phyloP scores from a whole-genome alignment of 768 basidiomycete genomes.

The Naganishia kalamii region DNA sequence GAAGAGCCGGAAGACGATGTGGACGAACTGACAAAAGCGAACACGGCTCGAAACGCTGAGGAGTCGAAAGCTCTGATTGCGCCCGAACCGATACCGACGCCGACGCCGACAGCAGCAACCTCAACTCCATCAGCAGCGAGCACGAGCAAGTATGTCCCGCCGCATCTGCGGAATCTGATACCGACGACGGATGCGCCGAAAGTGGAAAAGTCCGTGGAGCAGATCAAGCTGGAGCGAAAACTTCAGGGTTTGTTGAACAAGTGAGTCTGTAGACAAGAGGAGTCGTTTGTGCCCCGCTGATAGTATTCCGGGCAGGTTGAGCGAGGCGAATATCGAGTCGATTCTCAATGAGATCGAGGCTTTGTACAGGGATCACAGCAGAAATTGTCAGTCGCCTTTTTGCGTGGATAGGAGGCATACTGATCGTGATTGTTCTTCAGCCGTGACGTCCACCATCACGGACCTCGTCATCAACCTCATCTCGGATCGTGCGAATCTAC shows the following conservation, averaged over 20 bases:
- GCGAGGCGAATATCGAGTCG: slow-evolving; percentile 75
- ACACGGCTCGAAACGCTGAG: slow-evolving; percentile 12
- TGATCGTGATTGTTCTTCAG: slow-evolving; percentile 47
- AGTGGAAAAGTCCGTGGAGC: slow-evolving; percentile 47
- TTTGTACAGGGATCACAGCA: slow-evolving; percentile 65
- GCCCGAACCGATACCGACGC: background rate
- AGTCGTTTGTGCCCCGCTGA: background rate
- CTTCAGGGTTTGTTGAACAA: slow-evolving; percentile 83
- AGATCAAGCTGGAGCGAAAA: slow-evolving; percentile 62
- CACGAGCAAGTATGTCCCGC: slow-evolving; percentile 67
- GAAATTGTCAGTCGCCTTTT: slow-evolving; percentile 58
- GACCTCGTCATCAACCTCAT: slow-evolving; percentile 70
- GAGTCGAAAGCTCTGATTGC: background rate
- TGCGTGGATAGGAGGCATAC: background rate
- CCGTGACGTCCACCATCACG: slow-evolving; percentile 74
- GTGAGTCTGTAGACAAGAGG: slow-evolving; percentile 33
- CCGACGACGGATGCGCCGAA: slow-evolving; percentile 46
- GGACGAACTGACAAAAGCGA: slow-evolving; percentile 16
- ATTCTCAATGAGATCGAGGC: slow-evolving; percentile 70
- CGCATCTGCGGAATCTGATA: slow-evolving; percentile 56
- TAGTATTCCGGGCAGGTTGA: slow-evolving; percentile 50
- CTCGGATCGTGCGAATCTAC: slow-evolving; percentile 67
- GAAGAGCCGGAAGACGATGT: slow-evolving; percentile 20
- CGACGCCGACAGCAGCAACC: background rate
- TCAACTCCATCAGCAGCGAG: background rate